These are phyloP conservation scores for Aplosporella prunicola DNA, from an alignment of 2,329 filamentous ascomycete genomes.

Conservation along the genomic window DNA sequence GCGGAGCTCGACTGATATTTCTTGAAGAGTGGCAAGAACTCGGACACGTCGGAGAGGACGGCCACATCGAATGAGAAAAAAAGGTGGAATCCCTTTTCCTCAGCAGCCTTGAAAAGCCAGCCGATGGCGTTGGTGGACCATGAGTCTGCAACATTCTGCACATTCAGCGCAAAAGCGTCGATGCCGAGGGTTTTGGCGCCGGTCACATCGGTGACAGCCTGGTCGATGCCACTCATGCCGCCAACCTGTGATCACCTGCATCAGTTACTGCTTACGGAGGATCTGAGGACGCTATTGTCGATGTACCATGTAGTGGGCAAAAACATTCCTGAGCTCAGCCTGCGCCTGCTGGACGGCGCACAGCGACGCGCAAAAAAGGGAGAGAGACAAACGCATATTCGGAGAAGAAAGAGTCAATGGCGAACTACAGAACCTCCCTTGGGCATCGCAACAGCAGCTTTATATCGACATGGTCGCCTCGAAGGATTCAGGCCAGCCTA, in stretches of 20 bases:
- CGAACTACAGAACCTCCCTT: no score
- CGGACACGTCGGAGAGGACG: conserved; percentile 15
- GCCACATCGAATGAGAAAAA: conserved; percentile 32
- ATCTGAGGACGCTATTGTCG: background rate
- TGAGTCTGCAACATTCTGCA: conserved; percentile 15
- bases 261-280: background rate
- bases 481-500: no score
- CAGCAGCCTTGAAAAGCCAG: conserved; percentile 24
- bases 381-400: no score
- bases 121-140: conserved; percentile 23
- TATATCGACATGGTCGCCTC: no score
- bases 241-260: conserved; percentile 3
- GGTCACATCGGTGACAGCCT: conserved; percentile 16
- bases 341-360: background rate
- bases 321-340: conserved; percentile 8
- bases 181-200: conserved; percentile 23
- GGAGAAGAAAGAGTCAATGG: no score
- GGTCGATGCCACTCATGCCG: conserved; percentile 7
- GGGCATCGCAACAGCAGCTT: no score
- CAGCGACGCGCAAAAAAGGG: conserved; percentile 1
- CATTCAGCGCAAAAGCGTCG: conserved; percentile 28
- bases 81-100: conserved; percentile 22
- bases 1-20: conserved; percentile 16
- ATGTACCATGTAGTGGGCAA: conserved; percentile 10
- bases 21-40: conserved; percentile 21